Evolutionary conservation across 139 green algal genomes (phyloP).

Genomic region (Tetratostichococcus sp.): DNA sequence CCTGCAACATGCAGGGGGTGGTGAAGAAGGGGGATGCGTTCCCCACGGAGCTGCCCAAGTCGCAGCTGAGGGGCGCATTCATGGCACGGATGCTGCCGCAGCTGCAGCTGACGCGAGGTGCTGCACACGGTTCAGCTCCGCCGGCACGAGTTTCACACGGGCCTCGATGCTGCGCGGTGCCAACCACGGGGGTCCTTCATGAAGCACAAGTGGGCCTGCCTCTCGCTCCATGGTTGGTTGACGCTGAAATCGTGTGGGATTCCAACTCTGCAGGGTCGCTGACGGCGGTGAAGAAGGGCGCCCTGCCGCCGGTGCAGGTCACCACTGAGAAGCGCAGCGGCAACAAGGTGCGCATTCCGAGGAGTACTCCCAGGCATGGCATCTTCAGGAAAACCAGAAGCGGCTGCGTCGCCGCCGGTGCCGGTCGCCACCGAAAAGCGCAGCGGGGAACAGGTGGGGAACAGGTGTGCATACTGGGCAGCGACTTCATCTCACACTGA

Average conservation of each 20-base stretch:
- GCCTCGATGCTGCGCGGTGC: too few relatives aligned
- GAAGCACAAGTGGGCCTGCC: too few relatives aligned
- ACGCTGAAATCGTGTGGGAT: background rate
- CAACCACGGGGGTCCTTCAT: too few relatives aligned
- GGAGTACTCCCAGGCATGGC: too few relatives aligned
- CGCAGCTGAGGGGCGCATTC: conserved; percentile 34
- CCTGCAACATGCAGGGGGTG: conserved; percentile 6
- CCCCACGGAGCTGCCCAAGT: conserved; percentile 37
- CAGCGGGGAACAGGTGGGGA: too few relatives aligned
- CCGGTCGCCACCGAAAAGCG: too few relatives aligned
- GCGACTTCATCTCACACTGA: too few relatives aligned
- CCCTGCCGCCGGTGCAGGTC: conserved; percentile 26
- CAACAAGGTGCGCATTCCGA: conserved; percentile 19
- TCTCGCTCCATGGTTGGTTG: too few relatives aligned
- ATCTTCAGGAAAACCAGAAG: too few relatives aligned
- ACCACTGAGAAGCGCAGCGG: conserved; percentile 44
- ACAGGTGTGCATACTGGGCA: too few relatives aligned
- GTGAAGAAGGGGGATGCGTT: conserved; percentile 56
- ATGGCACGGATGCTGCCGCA: conserved; percentile 37
- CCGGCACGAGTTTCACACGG: too few relatives aligned
- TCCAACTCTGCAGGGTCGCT: background rate
- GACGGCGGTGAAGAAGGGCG: conserved; percentile 37
- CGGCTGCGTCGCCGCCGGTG: too few relatives aligned
- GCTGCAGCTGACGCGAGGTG: conserved; percentile 24
- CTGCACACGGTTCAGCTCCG: background rate